phyloP scores from a whole-genome alignment of 805 yeast genomes.

The Lachancea cidri region DNA sequence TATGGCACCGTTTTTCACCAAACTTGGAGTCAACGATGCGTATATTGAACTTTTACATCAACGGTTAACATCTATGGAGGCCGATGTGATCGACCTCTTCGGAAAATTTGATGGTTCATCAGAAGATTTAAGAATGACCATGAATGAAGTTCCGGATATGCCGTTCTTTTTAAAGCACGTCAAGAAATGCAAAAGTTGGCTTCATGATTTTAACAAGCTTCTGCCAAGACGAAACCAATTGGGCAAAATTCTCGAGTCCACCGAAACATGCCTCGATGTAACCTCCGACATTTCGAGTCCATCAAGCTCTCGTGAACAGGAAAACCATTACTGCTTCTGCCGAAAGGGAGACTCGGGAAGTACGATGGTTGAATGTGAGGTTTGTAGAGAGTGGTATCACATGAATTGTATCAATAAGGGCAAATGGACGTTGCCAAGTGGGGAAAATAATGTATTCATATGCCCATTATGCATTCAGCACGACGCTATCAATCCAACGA shows the following conservation, averaged over 20 bases:
- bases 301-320: constrained; percentile 26
- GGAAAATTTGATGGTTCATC: constrained; percentile 27
- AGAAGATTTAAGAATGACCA: constrained; percentile 30
- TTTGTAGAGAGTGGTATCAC: constrained; percentile 71
- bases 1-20: constrained; percentile 13
- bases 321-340: constrained; percentile 51
- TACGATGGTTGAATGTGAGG: constrained; percentile 65
- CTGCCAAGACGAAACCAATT: constrained; percentile 3
- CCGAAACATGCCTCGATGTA: constrained; percentile 29
- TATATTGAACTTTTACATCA: constrained; percentile 9
- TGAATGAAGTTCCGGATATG: constrained; percentile 24
- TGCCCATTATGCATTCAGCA: constrained; percentile 47
- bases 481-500: constrained; percentile 14
- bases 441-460: constrained; percentile 37
- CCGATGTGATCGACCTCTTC: constrained; percentile 9
- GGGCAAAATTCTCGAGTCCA: constrained; percentile 2
- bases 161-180: constrained; percentile 14
- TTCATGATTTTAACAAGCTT: constrained; percentile 5
- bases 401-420: constrained; percentile 47
- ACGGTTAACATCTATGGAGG: neutral
- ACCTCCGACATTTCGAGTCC: constrained; percentile 32
- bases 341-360: constrained; percentile 51
- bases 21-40: constrained; percentile 12
- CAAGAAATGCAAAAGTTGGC: constrained; percentile 8
- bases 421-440: constrained; percentile 26